These are phyloP conservation scores for Aspergillus mulundensis DNA, from an alignment of 495 filamentous ascomycete species.

Conservation along the genomic window DNA sequence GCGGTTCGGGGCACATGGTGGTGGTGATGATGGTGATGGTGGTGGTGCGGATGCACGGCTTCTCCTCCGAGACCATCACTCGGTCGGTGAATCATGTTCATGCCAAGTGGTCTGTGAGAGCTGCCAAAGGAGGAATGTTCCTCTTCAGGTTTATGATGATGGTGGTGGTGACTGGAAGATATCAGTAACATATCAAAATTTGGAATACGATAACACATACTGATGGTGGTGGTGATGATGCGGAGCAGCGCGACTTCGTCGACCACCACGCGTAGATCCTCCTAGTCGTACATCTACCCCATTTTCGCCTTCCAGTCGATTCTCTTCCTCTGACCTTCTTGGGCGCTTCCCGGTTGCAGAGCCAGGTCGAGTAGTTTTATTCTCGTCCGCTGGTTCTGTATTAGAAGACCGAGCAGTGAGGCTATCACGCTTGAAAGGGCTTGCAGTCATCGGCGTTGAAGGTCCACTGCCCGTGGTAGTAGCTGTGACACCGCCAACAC, in stretches of 20 bases:
- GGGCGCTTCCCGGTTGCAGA: constrained; percentile 56
- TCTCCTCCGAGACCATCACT: constrained; percentile 39
- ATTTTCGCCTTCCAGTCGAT: constrained; percentile 56
- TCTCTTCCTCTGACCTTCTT: constrained; percentile 51
- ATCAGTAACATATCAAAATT: constrained; percentile 4
- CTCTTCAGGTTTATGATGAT: constrained; percentile 66
- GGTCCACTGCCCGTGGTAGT: constrained; percentile 49
- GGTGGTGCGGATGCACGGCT: constrained; percentile 37
- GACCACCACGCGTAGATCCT: constrained; percentile 52
- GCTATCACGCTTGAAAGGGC: constrained; percentile 51
- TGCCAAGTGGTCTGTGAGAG: constrained; percentile 32
- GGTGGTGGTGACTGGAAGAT: constrained; percentile 64
- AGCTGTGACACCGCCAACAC: constrained; percentile 62
- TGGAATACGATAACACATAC: constrained; percentile 40
- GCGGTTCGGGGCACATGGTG: constrained; percentile 44
- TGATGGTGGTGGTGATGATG: constrained; percentile 55
- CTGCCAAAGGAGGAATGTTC: constrained; percentile 41
- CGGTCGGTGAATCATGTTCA: constrained; percentile 34
- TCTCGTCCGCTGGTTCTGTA: constrained; percentile 32
- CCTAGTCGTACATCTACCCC: constrained; percentile 55
- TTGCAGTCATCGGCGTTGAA: constrained; percentile 53
- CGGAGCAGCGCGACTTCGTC: constrained; percentile 50
- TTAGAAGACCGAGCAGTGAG: constrained; percentile 33
- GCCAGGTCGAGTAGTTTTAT: constrained; percentile 40
- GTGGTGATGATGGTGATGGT: constrained; percentile 47